A percentile compares a stretch with the other conserved stretches of the same genome.
Evolutionary conservation across 345 rosid genomes (phyloP).

Genomic region (Lagerstroemia speciosa): DNA sequence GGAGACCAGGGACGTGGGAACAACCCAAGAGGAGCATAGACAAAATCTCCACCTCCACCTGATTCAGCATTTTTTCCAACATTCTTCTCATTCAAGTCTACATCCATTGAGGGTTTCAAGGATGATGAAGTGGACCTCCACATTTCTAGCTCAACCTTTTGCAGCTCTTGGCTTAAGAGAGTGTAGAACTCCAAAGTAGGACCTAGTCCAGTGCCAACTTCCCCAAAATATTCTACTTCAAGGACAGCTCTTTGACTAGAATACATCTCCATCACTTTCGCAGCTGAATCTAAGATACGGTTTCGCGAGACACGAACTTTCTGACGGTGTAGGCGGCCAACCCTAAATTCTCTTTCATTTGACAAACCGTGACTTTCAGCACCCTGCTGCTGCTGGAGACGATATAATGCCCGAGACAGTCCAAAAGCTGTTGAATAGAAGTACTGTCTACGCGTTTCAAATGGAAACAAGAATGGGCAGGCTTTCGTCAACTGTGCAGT

Average conservation of each 20-base stretch:
- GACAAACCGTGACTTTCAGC: conserved; percentile 83
- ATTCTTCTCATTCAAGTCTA: conserved; percentile 45
- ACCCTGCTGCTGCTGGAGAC: conserved; percentile 99
- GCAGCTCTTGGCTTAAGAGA: conserved; percentile 87
- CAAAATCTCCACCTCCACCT: conserved; percentile 36
- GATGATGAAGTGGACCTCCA: conserved; percentile 69
- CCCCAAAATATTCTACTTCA: conserved; percentile 99
- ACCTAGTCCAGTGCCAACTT: conserved; percentile 99
- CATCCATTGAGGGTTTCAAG: conserved; percentile 43
- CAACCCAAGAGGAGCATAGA: conserved; percentile 76
- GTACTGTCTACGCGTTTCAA: conserved; percentile 92
- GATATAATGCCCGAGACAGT: conserved; percentile 88
- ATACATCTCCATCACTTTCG: conserved; percentile 99
- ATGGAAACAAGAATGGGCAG: conserved; percentile 95
- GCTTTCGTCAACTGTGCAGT: conserved; percentile 94
- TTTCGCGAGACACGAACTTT: conserved; percentile 98
- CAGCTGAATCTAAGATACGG: conserved; percentile 97
- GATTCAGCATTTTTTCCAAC: conserved; percentile 31
- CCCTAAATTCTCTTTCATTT: conserved; percentile 85
- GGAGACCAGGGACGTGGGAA: conserved; percentile 96
- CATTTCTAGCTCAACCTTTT: conserved; percentile 76
- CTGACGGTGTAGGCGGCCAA: conserved; percentile 95
- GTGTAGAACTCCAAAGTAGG: conserved; percentile 98
- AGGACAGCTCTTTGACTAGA: conserved; percentile 97
- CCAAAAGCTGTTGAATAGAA: conserved; percentile 99